These are phyloP conservation scores for Bidens hawaiensis DNA, from an alignment of 140 eudicot genomes.

Conservation along the genomic window DNA sequence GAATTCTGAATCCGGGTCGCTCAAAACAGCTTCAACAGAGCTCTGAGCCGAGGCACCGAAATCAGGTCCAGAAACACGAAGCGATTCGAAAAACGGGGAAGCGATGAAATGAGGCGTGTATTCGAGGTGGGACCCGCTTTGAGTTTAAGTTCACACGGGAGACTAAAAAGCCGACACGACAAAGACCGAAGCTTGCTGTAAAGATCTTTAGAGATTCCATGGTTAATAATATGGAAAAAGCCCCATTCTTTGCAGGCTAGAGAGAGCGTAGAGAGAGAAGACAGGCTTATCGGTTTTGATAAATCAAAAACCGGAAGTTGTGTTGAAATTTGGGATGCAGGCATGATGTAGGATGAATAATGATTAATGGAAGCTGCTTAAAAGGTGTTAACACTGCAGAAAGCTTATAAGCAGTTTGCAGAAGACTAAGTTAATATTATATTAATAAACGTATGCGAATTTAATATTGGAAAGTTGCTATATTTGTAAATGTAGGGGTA, in stretches of 20 bases:
- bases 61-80: constrained; percentile 58
- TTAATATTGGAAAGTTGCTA: constrained; percentile 17
- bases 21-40: constrained; percentile 35
- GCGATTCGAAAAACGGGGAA: constrained; percentile 58
- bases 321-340: constrained; percentile 39
- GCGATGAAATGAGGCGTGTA: constrained; percentile 67
- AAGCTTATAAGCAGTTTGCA: constrained; percentile 20
- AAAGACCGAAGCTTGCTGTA: constrained; percentile 28
- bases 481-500: too few relatives aligned
- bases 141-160: constrained; percentile 46
- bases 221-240: constrained; percentile 58
- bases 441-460: constrained; percentile 14
- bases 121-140: constrained; percentile 53
- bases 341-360: constrained; percentile 34
- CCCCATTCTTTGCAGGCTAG: constrained; percentile 65
- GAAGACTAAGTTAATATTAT: constrained; percentile 16
- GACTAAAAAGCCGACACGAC: constrained; percentile 42
- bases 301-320: constrained; percentile 54
- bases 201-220: constrained; percentile 59
- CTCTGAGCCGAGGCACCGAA: constrained; percentile 50
- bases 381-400: constrained; percentile 20
- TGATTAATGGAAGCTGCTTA: constrained; percentile 10
- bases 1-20: constrained; percentile 39
- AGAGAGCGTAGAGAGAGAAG: constrained; percentile 38
- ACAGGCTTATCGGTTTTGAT: constrained; percentile 40